A percentile compares a stretch with the other conserved stretches of the same genome.
phyloP scores from a whole-genome alignment of 2,329 filamentous ascomycete genomes.

The Cadophora sp. region DNA sequence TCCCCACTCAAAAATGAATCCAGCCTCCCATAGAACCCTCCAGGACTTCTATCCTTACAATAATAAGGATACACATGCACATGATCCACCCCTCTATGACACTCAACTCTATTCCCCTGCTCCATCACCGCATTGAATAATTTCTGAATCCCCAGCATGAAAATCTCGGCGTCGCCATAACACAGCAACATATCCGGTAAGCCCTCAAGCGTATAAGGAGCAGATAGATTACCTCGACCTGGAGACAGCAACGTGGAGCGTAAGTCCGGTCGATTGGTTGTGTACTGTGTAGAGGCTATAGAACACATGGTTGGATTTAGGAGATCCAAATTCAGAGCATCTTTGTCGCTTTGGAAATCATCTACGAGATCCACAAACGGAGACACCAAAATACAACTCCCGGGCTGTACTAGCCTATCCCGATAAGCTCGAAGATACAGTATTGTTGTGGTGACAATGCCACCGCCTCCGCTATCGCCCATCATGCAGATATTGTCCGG shows the following conservation, averaged over 20 bases:
- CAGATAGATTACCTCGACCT: background rate
- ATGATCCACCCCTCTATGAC: slow-evolving; percentile 7
- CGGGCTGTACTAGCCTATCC: background rate
- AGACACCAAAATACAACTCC: slow-evolving; percentile 3
- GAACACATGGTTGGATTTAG: slow-evolving; percentile 8
- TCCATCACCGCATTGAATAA: background rate
- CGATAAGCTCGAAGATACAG: background rate
- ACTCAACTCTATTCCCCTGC: slow-evolving; percentile 8
- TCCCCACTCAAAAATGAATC: background rate
- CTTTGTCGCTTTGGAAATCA: slow-evolving; percentile 5
- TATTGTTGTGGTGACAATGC: background rate
- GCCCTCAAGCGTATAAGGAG: background rate
- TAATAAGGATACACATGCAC: slow-evolving; percentile 13
- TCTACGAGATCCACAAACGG: slow-evolving; percentile 9
- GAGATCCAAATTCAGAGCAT: background rate
- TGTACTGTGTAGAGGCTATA: slow-evolving; percentile 3
- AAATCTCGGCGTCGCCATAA: slow-evolving; percentile 11
- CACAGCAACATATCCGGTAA: slow-evolving; percentile 1
- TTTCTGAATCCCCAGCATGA: slow-evolving; percentile 6
- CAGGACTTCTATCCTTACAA: slow-evolving; percentile 1
- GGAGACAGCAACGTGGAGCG: background rate
- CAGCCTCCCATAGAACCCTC: background rate
- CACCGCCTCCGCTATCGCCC: background rate
- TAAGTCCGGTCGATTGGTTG: background rate
- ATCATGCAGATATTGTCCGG: slow-evolving; percentile 7